phyloP scores from a whole-genome alignment of 148 eudicot genomes.

The Arbutus unedo region DNA sequence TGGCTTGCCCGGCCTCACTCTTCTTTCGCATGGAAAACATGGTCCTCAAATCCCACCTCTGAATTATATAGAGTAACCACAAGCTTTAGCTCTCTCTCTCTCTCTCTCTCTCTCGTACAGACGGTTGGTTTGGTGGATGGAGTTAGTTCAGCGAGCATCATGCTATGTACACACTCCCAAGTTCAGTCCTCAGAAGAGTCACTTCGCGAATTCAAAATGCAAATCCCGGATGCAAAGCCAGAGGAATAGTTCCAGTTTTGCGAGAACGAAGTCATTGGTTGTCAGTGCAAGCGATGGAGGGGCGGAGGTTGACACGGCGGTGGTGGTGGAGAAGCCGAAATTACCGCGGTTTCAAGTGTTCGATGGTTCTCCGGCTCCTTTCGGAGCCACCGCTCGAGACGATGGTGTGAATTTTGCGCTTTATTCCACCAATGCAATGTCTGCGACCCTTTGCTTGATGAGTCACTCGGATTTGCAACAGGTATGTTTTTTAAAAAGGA shows the following conservation, averaged over 20 bases:
- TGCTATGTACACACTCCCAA: constrained; percentile 24
- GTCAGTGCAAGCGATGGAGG: constrained; percentile 35
- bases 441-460: constrained; percentile 77
- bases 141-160: constrained; percentile 31
- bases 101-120: too few species aligned
- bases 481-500: constrained; percentile 32
- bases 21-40: background rate
- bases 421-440: constrained; percentile 59
- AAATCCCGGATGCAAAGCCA: background rate
- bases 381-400: constrained; percentile 63
- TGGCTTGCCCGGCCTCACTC: too few species aligned
- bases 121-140: constrained; percentile 20
- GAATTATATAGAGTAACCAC: background rate
- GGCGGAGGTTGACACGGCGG: constrained; percentile 40
- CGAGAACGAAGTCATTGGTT: constrained; percentile 18
- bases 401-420: constrained; percentile 90
- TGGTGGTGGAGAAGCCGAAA: constrained; percentile 38
- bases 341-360: constrained; percentile 52
- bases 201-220: background rate
- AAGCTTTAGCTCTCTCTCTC: background rate
- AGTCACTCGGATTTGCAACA: constrained; percentile 54
- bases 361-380: constrained; percentile 63
- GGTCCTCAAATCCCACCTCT: background rate
- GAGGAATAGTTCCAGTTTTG: background rate
- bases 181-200: constrained; percentile 14